These are phyloP conservation scores for Penicillium goetzii DNA, from an alignment of 495 filamentous ascomycete species.

Conservation along the genomic window DNA sequence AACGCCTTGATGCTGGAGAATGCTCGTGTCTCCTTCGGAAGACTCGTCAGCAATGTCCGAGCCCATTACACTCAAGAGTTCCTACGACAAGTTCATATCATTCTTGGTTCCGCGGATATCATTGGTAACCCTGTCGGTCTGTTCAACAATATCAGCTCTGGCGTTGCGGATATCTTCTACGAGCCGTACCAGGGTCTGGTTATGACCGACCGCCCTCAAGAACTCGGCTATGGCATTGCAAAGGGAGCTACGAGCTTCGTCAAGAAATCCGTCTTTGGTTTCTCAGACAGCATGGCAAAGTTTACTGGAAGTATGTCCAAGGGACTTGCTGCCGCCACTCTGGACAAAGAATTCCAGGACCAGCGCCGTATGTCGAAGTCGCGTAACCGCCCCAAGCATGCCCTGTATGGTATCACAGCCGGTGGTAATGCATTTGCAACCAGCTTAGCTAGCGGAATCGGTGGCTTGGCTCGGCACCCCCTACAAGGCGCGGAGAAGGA, in stretches of 20 bases:
- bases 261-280: slow-evolving; percentile 97
- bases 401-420: slow-evolving; percentile 92
- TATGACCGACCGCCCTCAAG: slow-evolving; percentile 92
- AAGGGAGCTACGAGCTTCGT: slow-evolving; percentile 96
- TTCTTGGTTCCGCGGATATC: slow-evolving; percentile 96
- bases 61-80: slow-evolving; percentile 96
- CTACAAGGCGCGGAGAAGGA: slow-evolving; percentile 96
- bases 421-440: slow-evolving; percentile 93
- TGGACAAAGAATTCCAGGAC: slow-evolving; percentile 99
- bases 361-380: slow-evolving; percentile 90
- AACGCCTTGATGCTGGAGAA: slow-evolving; percentile 96
- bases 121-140: slow-evolving; percentile 97
- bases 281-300: slow-evolving; percentile 94
- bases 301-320: slow-evolving; percentile 97
- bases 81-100: slow-evolving; percentile 93
- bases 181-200: slow-evolving; percentile 97
- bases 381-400: slow-evolving; percentile 94
- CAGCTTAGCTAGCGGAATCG: slow-evolving; percentile 89
- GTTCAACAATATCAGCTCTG: slow-evolving; percentile 97
- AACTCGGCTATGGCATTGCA: slow-evolving; percentile 90
- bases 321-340: slow-evolving; percentile 87
- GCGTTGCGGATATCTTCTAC: slow-evolving; percentile 97
- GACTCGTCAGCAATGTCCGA: slow-evolving; percentile 80
- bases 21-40: slow-evolving; percentile 82
- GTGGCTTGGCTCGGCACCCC: slow-evolving; percentile 88